Evolutionary conservation across 2,329 filamentous ascomycete genomes (phyloP), one percentile per base, ranked within the genome.

Genomic region (Cladosporium cucumerinum): DNA sequence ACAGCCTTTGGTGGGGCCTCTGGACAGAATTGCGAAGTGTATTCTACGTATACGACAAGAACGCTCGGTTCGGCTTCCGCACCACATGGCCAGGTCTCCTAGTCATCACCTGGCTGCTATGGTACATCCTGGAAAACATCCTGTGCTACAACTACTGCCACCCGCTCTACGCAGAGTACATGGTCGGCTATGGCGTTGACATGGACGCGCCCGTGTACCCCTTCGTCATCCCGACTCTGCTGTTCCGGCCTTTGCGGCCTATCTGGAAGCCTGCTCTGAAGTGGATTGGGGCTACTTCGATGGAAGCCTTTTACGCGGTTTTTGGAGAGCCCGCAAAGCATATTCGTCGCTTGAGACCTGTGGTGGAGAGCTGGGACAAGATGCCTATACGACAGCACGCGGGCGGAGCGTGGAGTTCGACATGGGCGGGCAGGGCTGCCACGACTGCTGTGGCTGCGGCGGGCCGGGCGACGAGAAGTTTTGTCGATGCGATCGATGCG

Each of bases 181-280:
- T 85, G 68, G 74, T 78, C 39, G 82, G 81, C 25, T 84, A 81
- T 66, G 83, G 82, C 61, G 76, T 85, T 36, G 76, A 80, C 51
- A 79, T 79, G 23, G 76, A 85, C 66, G 83, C 83, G 11, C 85
- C 86, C 0, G 71, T 76, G 25, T 84, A 81, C 59, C 85, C 85
- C 0, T 85, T 81, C 66, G 84, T 86, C 5, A 78, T 86, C 5
- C 82, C 84, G 3, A 86, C 84, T 3, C 78, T 87, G 71, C 65
- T 86, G 3, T 84, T 79, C 55, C 73, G 80, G 23, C 76, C 75
- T 5, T 71, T 80, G 6, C 66, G 76, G 32, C 72, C 70, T 34
- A 64, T 79, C 60, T 78, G 77, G 75, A 63, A 67, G 5, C 78
- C 78, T 5, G 59, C 76, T 6, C 71, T 69, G 43, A 58, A 70